Base-by-base conservation (phyloP, 2,329 filamentous ascomycete species). In the Sclerotinia subarctica region DNA sequence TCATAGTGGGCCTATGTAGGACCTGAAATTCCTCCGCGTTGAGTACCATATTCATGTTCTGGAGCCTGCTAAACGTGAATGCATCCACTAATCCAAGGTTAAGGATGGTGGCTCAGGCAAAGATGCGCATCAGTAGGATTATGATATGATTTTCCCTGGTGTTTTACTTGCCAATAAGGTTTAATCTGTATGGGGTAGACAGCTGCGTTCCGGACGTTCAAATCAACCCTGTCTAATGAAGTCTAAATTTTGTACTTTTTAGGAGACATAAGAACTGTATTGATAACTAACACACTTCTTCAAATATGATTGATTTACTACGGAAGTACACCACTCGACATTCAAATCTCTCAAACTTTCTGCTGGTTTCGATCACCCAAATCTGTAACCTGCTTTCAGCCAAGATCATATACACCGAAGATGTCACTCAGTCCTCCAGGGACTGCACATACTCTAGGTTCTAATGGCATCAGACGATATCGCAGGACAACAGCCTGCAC, bases 401-500 rank as follows among this genome's bases (percentile, higher is more conserved):
- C 38, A 21, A 29, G 38, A 58, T 56, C 53, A 56, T 29, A 58
- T 26, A 21, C 56, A 44, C 4, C 35, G 19, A 44, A 44, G 38
- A 58, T 58, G n/a, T 44, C 56, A 10, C n/a, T 19, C 24, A 58
- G 35, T 10, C 56, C 38, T 21, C 56, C 56, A 44, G 56, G 15
- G 21, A 58, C 35, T 19, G n/a, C 56, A 44, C n/a, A 38, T 44
- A 44, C n/a, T 58, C 35, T 44, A 10, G 56, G 38, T 5, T 63
- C 59, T 24, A 52, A 15, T 46, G 42, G 63, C 38, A 66, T 66
- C n/a, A 42, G 44, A 21, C 52, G 54, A 52, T 47, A 66, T 66
- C 64, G 64, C 2, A 35, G 64, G 19, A 58, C 64, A 6, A 66
- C 52, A 11, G 53, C 64, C 17, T 66, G 64, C 51, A 66, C 64